Base-by-base conservation (phyloP, 2,329 filamentous ascomycete species). In the Colletotrichum plurivorum region DNA sequence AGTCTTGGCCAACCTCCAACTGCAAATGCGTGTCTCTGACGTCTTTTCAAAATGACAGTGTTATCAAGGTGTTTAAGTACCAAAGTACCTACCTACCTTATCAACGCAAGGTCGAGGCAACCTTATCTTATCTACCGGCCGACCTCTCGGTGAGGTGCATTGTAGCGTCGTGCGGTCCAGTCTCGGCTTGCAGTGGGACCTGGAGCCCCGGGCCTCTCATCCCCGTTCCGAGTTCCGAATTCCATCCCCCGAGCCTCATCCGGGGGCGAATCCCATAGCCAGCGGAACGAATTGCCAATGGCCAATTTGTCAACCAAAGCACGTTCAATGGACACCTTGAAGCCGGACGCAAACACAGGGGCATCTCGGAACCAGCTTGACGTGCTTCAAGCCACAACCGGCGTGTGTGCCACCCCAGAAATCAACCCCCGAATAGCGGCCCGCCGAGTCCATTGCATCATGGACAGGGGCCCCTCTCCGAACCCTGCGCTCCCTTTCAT, bases 201-300 rank as follows among this genome's bases (percentile, higher is more conserved):
- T 22, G 25, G 39, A 31, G 46, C 48, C 8, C 48, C 53, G 10
- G 16, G 45, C 15, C 20, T 20, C 6, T 18, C 22, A 31, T 20
- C 10, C 16, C 5, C 49, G 39, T 69, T 65, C 66, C 66, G 66
- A 66, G 61, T 69, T 69, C 66, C 66, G 66, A 69, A 31, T 60
- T 69, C 66, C 66, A 60, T 18, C n/a, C 49, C 49, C 61, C 62
- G 54, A 69, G 10, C 12, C 36, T 48, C 25, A n/a, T 46, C 54
- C 61, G 27, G 41, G 43, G 41, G 22, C 5, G 49, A 45, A 52
- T 20, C 54, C 61, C 48, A 36, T 12, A 39, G 31, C 31, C 16
- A n/a, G 8, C 66, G 49, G 61, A 69, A 66, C 55, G 54, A 64
- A 52, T 27, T 49, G 52, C 20, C 22, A 49, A 39, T 36, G 13